A percentile compares a stretch with the other conserved stretches of the same genome.
Evolutionary conservation across 768 basidiomycete genomes (phyloP).

Genomic region (Fibroporia radiculosa): DNA sequence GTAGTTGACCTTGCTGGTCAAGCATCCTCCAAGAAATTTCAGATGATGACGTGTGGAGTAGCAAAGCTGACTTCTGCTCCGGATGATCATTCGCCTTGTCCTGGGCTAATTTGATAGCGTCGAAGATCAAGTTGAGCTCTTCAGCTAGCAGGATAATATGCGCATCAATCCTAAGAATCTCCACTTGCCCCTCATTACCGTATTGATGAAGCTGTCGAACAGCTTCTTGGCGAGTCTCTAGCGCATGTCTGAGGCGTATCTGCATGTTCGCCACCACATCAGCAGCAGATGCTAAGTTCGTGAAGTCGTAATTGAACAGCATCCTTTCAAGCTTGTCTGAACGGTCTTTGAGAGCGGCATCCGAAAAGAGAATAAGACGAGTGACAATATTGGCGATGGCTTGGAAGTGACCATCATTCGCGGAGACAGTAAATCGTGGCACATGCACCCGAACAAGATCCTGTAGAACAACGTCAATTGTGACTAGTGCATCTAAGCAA

Average conservation of each 20-base stretch:
- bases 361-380: conserved; percentile 82
- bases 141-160: conserved; percentile 68
- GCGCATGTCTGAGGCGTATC: conserved; percentile 54
- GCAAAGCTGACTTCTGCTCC: conserved; percentile 73
- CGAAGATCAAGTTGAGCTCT: conserved; percentile 79
- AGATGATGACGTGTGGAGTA: conserved; percentile 72
- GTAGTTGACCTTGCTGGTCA: conserved; percentile 57
- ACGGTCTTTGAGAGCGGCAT: conserved; percentile 74
- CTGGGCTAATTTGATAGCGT: conserved; percentile 78
- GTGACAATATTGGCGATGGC: conserved; percentile 84
- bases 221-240: conserved; percentile 42
- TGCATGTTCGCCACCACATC: conserved; percentile 68
- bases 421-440: conserved; percentile 82
- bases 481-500: neutral
- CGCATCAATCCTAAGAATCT: conserved; percentile 60
- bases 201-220: conserved; percentile 30
- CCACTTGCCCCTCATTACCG: conserved; percentile 40
- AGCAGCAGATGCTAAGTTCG: conserved; percentile 64
- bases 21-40: conserved; percentile 94
- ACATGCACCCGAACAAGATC: conserved; percentile 78
- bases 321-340: conserved; percentile 74
- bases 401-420: conserved; percentile 74
- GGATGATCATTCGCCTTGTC: conserved; percentile 59
- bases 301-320: conserved; percentile 84
- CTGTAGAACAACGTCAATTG: conserved; percentile 28